Conservation (phyloP, 2,329 filamentous ascomycete species). For the Colletotrichum camelliae region DNA sequence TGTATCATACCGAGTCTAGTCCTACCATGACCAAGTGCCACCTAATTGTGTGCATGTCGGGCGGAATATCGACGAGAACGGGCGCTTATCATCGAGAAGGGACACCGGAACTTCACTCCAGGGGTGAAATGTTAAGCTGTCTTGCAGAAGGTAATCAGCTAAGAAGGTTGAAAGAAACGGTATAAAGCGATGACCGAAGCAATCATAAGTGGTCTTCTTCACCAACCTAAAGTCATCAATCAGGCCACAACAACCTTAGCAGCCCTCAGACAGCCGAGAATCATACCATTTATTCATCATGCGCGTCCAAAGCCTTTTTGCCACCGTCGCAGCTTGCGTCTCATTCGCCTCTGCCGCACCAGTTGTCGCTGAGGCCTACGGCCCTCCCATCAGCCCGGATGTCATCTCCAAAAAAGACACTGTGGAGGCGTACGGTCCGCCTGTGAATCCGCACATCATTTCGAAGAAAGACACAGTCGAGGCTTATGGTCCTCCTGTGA, state of each 20-base stretch:
- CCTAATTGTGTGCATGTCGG: not conserved
- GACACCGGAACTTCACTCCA: not conserved
- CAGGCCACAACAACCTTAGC: not conserved
- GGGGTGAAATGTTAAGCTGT: rapidly evolving
- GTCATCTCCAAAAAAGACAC: not conserved
- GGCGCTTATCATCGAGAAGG: not conserved
- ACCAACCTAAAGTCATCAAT: not conserved
- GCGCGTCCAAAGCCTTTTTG: not conserved
- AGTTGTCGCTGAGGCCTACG: constrained; percentile 1
- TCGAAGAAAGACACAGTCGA: not conserved
- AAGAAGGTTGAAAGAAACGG: rapidly evolving
- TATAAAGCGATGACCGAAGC: not conserved
- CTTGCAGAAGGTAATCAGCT: not conserved
- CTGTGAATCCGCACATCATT: constrained; percentile 8
- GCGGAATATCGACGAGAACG: not conserved
- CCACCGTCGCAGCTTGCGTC: not conserved
- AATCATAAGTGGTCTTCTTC: rapidly evolving
- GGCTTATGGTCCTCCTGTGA: constrained; percentile 1
- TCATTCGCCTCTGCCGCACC: not conserved
- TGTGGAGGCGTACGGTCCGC: constrained; percentile 8
- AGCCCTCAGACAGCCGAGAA: not conserved
- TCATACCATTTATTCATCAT: not conserved
- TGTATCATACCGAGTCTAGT: not conserved
- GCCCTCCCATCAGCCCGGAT: constrained; percentile 5
- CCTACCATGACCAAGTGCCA: not conserved